phyloP scores from a whole-genome alignment of 106 monocot genomes.

The Platanthera zijinensis region DNA sequence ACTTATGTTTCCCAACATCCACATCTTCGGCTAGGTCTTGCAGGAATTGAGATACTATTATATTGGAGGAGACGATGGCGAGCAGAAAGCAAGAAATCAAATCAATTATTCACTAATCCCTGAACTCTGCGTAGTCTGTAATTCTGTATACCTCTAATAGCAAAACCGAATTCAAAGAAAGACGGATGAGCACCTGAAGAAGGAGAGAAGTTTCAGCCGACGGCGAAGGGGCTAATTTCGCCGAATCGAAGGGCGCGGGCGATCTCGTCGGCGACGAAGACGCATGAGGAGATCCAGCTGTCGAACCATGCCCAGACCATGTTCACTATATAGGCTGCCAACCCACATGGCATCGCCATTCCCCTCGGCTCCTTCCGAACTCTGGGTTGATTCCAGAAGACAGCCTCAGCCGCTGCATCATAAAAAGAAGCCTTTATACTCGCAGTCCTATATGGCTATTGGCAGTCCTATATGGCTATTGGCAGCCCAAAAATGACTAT shows the following conservation, averaged over 20 bases:
- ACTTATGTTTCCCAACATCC: too few species aligned
- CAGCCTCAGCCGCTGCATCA: neutral
- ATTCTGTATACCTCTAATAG: too few species aligned
- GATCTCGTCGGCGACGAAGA: conserved; percentile 74
- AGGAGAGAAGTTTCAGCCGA: conserved; percentile 30
- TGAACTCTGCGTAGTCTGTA: too few species aligned
- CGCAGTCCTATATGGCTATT: too few species aligned
- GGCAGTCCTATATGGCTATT: too few species aligned
- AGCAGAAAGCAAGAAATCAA: too few species aligned
- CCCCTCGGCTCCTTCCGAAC: neutral
- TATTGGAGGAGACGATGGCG: too few species aligned
- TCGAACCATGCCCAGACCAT: conserved; percentile 51
- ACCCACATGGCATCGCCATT: conserved; percentile 72
- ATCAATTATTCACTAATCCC: too few species aligned
- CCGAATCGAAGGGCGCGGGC: conserved; percentile 49
- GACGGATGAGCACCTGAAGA: neutral
- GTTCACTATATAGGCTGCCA: conserved; percentile 44
- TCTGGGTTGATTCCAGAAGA: neutral
- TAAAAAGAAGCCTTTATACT: too few species aligned
- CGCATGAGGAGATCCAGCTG: conserved; percentile 68
- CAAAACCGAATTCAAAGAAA: neutral
- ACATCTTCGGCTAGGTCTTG: too few species aligned
- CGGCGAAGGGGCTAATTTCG: conserved; percentile 44
- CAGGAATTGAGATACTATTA: too few species aligned
- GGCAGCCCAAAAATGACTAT: too few species aligned